Conservation (phyloP, 1,139 yeast species). For the Candida labiduridarum region DNA sequence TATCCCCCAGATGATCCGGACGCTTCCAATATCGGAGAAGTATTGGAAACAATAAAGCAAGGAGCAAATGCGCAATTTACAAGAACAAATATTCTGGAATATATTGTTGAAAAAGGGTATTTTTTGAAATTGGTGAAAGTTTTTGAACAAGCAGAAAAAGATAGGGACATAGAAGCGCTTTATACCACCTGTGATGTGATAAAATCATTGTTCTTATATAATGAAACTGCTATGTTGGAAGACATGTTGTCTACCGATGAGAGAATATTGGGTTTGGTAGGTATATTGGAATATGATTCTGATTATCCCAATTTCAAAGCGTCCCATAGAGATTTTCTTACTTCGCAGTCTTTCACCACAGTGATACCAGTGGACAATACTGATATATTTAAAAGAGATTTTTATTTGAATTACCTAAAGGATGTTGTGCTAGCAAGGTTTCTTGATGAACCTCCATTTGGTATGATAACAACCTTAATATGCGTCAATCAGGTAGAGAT, state of each 20-base stretch:
- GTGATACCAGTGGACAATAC: constrained; percentile 67
- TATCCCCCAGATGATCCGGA: constrained; percentile 62
- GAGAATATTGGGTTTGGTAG: constrained; percentile 64
- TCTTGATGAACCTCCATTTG: constrained; percentile 77
- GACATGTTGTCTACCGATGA: constrained; percentile 60
- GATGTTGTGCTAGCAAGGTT: constrained; percentile 84
- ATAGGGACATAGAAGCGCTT: constrained; percentile 52
- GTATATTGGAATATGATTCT: constrained; percentile 91
- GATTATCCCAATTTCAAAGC: constrained; percentile 81
- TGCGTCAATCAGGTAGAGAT: constrained; percentile 72
- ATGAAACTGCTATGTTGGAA: constrained; percentile 71
- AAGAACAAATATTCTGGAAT: constrained; percentile 53
- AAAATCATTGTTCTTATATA: constrained; percentile 68
- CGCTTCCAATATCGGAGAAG: constrained; percentile 46
- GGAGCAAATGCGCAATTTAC: constrained; percentile 60
- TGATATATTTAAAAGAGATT: constrained; percentile 68
- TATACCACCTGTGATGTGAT: constrained; percentile 72
- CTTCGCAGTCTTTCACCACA: constrained; percentile 65
- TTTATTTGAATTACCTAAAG: constrained; percentile 74
- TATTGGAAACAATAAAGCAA: constrained; percentile 56
- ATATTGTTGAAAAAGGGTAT: constrained; percentile 53
- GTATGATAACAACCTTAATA: constrained; percentile 64
- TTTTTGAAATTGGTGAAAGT: constrained; percentile 51
- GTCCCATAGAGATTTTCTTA: constrained; percentile 68
- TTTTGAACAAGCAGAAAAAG: constrained; percentile 58